Percentiles rank a stretch among this genome's conserved stretches.
These are phyloP conservation scores for Multifurca ochricompacta DNA, from an alignment of 768 basidiomycete species.

Conservation along the genomic window DNA sequence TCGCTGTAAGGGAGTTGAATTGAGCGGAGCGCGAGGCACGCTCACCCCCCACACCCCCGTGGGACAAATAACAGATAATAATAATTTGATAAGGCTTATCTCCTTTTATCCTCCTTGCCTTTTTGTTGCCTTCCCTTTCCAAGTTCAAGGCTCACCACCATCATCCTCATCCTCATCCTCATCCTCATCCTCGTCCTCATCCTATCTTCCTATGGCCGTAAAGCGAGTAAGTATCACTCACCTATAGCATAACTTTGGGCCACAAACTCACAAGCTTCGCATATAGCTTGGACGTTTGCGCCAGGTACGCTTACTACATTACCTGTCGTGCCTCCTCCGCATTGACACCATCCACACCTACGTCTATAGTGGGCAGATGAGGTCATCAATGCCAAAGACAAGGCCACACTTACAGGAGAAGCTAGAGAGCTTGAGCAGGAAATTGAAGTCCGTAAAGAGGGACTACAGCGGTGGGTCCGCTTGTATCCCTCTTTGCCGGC, in stretches of 20 bases:
- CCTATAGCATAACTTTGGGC: background rate
- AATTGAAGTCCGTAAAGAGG: conserved; percentile 70
- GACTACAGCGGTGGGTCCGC: conserved; percentile 55
- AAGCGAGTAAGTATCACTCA: conserved; percentile 9
- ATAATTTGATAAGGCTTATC: too few relatives aligned
- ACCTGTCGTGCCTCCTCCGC: conserved; percentile 1
- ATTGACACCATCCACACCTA: conserved; percentile 6
- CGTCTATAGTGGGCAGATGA: conserved; percentile 74
- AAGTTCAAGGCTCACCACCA: too few relatives aligned
- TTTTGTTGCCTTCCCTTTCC: background rate
- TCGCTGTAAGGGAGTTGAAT: too few relatives aligned
- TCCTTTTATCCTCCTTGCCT: too few relatives aligned
- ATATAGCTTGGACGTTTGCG: conserved; percentile 66
- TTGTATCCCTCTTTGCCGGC: background rate
- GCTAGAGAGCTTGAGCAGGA: conserved; percentile 78
- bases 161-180: too few relatives aligned
- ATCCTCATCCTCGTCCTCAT: too few relatives aligned
- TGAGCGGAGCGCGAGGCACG: too few relatives aligned
- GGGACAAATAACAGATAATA: conserved; percentile 17
- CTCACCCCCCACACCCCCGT: too few relatives aligned
- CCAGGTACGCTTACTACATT: conserved; percentile 42
- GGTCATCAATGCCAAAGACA: conserved; percentile 78
- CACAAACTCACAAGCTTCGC: background rate
- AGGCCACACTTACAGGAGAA: conserved; percentile 68
- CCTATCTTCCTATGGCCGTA: conserved; percentile 1